Conservation (phyloP, 108 stramenopile genomes). For the Chaetoceros tenuissimus region DNA sequence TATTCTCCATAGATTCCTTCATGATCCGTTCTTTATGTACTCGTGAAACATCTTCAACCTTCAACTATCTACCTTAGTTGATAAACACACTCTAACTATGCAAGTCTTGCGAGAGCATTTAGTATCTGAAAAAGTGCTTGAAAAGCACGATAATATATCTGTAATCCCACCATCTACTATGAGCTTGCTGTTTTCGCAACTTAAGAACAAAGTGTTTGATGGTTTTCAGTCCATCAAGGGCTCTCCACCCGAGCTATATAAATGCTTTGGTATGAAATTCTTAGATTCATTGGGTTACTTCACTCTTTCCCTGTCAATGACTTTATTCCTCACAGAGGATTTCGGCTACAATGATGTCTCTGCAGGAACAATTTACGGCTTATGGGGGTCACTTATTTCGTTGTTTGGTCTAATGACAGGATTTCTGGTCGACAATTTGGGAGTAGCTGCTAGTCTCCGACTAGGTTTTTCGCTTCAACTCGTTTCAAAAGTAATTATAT, state of each 20-base stretch:
- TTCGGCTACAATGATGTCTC: slow-evolving; percentile 48
- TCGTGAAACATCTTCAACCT: too few species aligned
- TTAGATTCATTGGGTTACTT: slow-evolving; percentile 63
- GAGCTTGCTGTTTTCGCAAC: background rate
- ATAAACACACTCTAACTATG: too few species aligned
- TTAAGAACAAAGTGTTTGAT: slow-evolving; percentile 8
- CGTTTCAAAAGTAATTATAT: slow-evolving; percentile 27
- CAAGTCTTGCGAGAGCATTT: background rate
- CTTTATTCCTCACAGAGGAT: slow-evolving; percentile 41
- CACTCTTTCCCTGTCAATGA: slow-evolving; percentile 47
- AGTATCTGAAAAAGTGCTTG: background rate
- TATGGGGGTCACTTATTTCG: slow-evolving; percentile 61
- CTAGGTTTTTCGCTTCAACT: slow-evolving; percentile 40
- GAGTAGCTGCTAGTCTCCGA: slow-evolving; percentile 42
- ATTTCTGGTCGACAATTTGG: slow-evolving; percentile 48
- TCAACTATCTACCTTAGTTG: too few species aligned
- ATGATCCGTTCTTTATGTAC: too few species aligned
- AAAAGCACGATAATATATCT: background rate
- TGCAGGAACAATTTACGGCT: slow-evolving; percentile 56
- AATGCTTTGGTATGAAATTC: slow-evolving; percentile 53
- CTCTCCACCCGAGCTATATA: slow-evolving; percentile 51
- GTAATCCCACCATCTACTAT: background rate
- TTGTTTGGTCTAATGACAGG: slow-evolving; percentile 53
- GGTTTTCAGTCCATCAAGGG: slow-evolving; percentile 34
- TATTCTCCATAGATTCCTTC: too few species aligned